Evolutionary conservation across 2,329 filamentous ascomycete genomes (phyloP).

Genomic region (Ophiostoma himal-ulmi): DNA sequence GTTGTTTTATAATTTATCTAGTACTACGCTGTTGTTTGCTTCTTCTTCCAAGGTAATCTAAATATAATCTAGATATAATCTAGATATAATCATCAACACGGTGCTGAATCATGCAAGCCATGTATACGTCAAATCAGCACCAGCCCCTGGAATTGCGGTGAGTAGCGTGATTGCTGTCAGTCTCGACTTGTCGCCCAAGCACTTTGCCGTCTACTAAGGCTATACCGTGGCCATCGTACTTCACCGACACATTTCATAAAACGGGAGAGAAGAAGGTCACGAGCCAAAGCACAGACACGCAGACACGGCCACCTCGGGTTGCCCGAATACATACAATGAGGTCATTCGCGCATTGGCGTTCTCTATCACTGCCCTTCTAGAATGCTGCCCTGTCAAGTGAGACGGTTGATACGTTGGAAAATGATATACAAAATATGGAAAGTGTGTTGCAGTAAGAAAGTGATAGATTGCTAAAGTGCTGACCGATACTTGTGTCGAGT

Average conservation of each 20-base stretch:
- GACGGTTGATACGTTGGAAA: not conserved
- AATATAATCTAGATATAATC: not conserved
- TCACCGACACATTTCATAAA: not conserved
- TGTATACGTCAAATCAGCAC: not conserved
- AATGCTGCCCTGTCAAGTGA: not conserved
- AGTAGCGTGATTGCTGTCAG: constrained; percentile 1
- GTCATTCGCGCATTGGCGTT: not conserved
- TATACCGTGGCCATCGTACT: not conserved
- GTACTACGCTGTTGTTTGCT: not conserved
- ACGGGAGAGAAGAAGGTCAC: too few relatives aligned
- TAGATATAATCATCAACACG: not conserved
- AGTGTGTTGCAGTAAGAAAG: not conserved
- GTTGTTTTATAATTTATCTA: not conserved
- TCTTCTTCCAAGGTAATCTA: not conserved
- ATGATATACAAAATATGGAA: too few relatives aligned
- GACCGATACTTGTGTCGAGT: not conserved
- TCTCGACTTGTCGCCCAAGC: not conserved
- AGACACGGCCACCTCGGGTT: not conserved
- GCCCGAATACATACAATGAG: not conserved
- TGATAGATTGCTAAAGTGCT: not conserved
- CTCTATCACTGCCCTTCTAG: not conserved
- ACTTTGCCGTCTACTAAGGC: not conserved
- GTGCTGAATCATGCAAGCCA: not conserved
- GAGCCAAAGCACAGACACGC: not conserved
- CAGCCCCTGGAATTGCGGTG: not conserved